A percentile compares a stretch with the other conserved stretches of the same genome.
These are phyloP conservation scores for Aspergillus sp. DNA, from an alignment of 2,329 filamentous ascomycete genomes.

Conservation along the genomic window DNA sequence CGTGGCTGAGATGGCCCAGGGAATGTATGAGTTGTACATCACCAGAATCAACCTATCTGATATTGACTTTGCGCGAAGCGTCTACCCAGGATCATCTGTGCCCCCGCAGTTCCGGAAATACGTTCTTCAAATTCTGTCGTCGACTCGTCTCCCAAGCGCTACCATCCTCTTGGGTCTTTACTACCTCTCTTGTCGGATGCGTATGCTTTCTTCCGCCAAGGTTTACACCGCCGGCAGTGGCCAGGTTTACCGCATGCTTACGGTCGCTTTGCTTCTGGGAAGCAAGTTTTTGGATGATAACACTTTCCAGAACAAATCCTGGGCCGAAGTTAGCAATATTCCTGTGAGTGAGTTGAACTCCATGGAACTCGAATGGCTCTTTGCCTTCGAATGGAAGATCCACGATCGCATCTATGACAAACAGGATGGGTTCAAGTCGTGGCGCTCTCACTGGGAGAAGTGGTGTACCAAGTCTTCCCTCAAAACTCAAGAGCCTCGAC, in stretches of 20 bases:
- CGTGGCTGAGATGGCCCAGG: constrained; percentile 82
- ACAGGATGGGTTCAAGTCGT: constrained; percentile 65
- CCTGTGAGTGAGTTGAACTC: constrained; percentile 78
- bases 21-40: constrained; percentile 63
- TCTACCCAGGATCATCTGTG: constrained; percentile 61
- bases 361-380: constrained; percentile 85
- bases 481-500: constrained; percentile 46
- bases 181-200: constrained; percentile 81
- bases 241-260: constrained; percentile 84
- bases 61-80: constrained; percentile 64
- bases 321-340: constrained; percentile 93
- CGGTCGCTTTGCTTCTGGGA: constrained; percentile 78
- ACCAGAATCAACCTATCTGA: constrained; percentile 58
- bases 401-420: constrained; percentile 80
- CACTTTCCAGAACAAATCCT: constrained; percentile 95
- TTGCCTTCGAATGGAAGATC: constrained; percentile 77
- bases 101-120: constrained; percentile 84
- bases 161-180: constrained; percentile 89
- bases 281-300: constrained; percentile 98
- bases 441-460: constrained; percentile 66
- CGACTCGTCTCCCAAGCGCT: constrained; percentile 83
- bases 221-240: constrained; percentile 60
- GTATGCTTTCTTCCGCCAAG: constrained; percentile 61
- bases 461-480: constrained; percentile 56
- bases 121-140: constrained; percentile 84